A percentile compares a stretch with the other conserved stretches of the same genome.
Evolutionary conservation across 768 basidiomycete species (phyloP).

Genomic region (Mycena maculata): DNA sequence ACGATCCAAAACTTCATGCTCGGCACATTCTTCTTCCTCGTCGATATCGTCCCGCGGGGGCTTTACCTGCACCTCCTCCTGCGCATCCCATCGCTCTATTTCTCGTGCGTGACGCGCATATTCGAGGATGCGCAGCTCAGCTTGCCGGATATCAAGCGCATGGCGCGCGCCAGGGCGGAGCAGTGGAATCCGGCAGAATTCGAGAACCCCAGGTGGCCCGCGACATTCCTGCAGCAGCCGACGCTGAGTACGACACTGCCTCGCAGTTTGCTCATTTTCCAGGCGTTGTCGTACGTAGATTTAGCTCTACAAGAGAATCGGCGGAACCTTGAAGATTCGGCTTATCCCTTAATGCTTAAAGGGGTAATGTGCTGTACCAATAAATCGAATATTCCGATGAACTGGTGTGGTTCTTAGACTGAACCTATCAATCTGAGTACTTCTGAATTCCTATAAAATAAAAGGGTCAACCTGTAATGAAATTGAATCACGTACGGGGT

Average conservation of each 20-base stretch:
- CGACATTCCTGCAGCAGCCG: background rate
- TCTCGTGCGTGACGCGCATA: slow-evolving; percentile 73
- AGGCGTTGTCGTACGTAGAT: no score
- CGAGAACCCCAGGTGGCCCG: background rate
- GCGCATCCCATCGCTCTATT: slow-evolving; percentile 74
- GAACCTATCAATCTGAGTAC: no score
- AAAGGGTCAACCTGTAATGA: no score
- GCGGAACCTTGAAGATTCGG: no score
- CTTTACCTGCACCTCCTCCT: slow-evolving; percentile 59
- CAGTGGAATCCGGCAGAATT: slow-evolving; percentile 23
- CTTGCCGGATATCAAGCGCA: slow-evolving; percentile 64
- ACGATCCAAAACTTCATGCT: background rate
- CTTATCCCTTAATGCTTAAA: no score
- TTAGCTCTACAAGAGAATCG: no score
- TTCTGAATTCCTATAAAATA: no score
- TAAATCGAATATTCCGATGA: no score
- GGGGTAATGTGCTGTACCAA: no score
- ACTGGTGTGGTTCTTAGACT: no score
- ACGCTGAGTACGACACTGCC: slow-evolving; percentile 24
- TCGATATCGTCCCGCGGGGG: slow-evolving; percentile 44
- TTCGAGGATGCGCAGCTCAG: slow-evolving; percentile 76
- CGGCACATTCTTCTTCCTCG: slow-evolving; percentile 28
- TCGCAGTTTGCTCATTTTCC: slow-evolving; percentile 62
- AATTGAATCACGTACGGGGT: no score
- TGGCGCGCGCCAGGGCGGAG: slow-evolving; percentile 48